A percentile compares a stretch with the other conserved stretches of the same genome.
These are phyloP conservation scores for Takashimella koratensis DNA, from an alignment of 1,284 basidiomycete species.

Conservation along the genomic window DNA sequence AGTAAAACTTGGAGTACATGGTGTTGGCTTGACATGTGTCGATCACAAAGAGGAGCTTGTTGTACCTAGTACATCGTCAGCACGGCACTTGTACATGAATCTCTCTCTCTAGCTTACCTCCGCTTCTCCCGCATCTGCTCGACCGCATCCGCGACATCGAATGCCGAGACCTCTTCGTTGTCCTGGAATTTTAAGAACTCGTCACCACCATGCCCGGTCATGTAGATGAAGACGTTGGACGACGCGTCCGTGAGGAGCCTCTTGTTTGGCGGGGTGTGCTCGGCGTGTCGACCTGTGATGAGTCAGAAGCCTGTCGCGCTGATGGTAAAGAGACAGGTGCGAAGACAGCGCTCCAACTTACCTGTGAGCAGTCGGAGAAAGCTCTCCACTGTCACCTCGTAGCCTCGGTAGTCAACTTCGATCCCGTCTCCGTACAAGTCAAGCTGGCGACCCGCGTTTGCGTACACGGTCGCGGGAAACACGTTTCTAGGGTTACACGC, in stretches of 20 bases:
- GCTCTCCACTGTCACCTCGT: slow-evolving; percentile 96
- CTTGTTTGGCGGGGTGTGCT: slow-evolving; percentile 76
- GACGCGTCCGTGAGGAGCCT: slow-evolving; percentile 83
- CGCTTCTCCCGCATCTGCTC: slow-evolving; percentile 98
- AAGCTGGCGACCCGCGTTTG: slow-evolving; percentile 68
- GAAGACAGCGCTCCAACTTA: too few species aligned
- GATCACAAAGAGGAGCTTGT: slow-evolving; percentile 96
- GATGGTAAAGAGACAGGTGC: too few species aligned
- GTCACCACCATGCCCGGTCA: slow-evolving; percentile 97
- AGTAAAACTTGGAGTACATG: slow-evolving; percentile 92
- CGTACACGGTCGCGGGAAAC: slow-evolving; percentile 87
- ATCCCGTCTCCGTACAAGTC: slow-evolving; percentile 96
- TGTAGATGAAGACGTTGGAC: slow-evolving; percentile 96
- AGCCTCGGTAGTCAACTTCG: slow-evolving; percentile 96
- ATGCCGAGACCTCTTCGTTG: slow-evolving; percentile 94
- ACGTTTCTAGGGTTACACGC: slow-evolving; percentile 91
- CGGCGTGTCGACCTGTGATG: slow-evolving; percentile 67
- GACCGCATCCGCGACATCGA: slow-evolving; percentile 93
- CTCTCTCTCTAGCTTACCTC: slow-evolving; percentile 55
- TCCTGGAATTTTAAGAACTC: slow-evolving; percentile 99
- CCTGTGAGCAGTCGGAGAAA: slow-evolving; percentile 87
- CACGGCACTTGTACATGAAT: too few species aligned
- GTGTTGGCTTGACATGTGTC: slow-evolving; percentile 98
- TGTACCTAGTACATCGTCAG: slow-evolving; percentile 73
- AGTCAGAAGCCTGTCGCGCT: slow-evolving; percentile 5